Base-by-base conservation (phyloP, 2,329 filamentous ascomycete genomes). In the Annulohypoxylon truncatum region DNA sequence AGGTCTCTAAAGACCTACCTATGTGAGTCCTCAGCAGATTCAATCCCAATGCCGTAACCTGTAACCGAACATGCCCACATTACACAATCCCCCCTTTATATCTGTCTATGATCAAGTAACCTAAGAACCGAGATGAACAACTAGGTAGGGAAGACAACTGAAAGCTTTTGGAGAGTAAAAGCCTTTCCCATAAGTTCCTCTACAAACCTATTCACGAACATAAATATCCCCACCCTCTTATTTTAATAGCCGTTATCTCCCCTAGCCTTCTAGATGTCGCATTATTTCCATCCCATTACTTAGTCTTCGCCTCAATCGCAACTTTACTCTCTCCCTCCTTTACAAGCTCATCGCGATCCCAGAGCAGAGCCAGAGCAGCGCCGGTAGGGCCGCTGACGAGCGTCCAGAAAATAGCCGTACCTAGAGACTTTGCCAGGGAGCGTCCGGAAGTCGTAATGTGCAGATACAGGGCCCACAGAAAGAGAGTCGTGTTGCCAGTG, bases 381-480 rank as follows among this genome's bases (percentile, higher is more conserved):
- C 67, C 74, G 0, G 58, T 54, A 0, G 71, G 71, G 0, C 75
- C 75, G 3, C 73, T 74, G 2, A 75, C 18, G 6, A 75, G n/a
- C 35, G 68, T 56, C 75, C 75, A 77, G 55, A 72, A 66, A n/a
- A 22, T 71, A n/a, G 61, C 35, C 22, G 54, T 73, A n/a, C 56
- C 29, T 10, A 76, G 64, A 55, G 70, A 60, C 28, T n/a, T 26
- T 24, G 3, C 38, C 1, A 73, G n/a, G 2, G 71, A 61, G 40
- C 64, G 55, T 58, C 70, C 68, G n/a, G 71, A 67, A 3, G 71
- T 70, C 8, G 61, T 67, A 61, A 66, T 57, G 61, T 76, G 66
- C 28, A 77, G 67, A 46, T 76, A 77, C 52, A 72, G 46, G 8
- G 75, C 70, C 76, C 76, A 77, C 28, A 77, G 53, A 31, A 77